Conservation (phyloP, 176 grass and related monocot genomes). For the Carex littledalei region DNA sequence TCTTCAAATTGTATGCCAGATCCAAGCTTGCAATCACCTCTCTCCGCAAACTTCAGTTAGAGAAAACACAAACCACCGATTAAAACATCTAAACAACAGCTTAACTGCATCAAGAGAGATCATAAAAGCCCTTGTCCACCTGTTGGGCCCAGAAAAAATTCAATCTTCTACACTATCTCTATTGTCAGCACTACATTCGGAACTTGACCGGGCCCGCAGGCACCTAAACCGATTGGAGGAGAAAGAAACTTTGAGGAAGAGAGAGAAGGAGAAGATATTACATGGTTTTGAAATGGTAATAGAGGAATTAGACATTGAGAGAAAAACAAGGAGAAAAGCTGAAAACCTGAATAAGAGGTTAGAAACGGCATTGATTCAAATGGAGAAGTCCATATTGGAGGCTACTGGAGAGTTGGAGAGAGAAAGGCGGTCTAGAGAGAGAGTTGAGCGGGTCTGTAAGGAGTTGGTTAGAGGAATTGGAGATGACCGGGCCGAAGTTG, state of each 20-base stretch:
- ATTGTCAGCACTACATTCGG: constrained; percentile 46
- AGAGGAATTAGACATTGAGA: constrained; percentile 51
- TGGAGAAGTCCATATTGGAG: constrained; percentile 28
- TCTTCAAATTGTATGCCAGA: constrained; percentile 24
- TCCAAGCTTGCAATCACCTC: constrained; percentile 11
- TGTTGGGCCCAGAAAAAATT: constrained; percentile 30
- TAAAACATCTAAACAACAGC: constrained; percentile 47
- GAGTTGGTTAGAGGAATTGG: constrained; percentile 43
- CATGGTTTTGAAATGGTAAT: constrained; percentile 24
- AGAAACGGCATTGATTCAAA: constrained; percentile 34
- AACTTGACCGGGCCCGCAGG: constrained; percentile 40
- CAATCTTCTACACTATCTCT: constrained; percentile 43
- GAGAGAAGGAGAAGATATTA: constrained; percentile 52
- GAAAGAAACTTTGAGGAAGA: constrained; percentile 39
- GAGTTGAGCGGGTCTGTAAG: constrained; percentile 49
- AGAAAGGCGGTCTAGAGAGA: constrained; percentile 50
- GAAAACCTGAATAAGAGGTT: constrained; percentile 54
- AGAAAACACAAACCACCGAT: neutral
- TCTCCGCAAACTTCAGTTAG: constrained; percentile 13
- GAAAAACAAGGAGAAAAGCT: constrained; percentile 38
- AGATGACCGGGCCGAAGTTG: constrained; percentile 43
- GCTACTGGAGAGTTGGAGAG: constrained; percentile 47
- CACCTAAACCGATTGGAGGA: constrained; percentile 42
- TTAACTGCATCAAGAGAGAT: constrained; percentile 61
- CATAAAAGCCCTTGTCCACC: constrained; percentile 37